phyloP scores from a whole-genome alignment of 2,329 filamentous ascomycete species.

The Colletotrichum godetiae region DNA sequence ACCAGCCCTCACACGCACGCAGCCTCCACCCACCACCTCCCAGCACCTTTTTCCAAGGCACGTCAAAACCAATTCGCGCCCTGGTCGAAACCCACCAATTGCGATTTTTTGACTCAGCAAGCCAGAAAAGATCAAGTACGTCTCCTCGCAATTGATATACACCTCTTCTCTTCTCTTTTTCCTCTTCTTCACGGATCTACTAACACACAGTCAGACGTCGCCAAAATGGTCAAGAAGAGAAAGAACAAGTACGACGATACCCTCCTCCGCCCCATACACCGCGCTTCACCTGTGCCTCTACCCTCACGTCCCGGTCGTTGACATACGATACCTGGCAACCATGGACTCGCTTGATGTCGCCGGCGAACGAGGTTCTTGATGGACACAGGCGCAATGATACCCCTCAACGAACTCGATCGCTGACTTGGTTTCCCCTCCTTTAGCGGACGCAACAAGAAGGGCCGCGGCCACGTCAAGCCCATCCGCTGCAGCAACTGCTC shows the following conservation, averaged over 20 bases:
- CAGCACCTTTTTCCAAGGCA: not conserved
- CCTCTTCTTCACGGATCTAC: conserved; percentile 38
- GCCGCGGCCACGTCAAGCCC: conserved; percentile 99
- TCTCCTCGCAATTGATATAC: conserved; percentile 17
- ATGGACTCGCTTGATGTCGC: not conserved
- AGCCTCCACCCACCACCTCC: not conserved
- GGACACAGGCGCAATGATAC: not conserved
- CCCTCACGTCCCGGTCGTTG: not conserved
- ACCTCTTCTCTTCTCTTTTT: conserved; percentile 22
- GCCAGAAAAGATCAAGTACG: conserved; percentile 37
- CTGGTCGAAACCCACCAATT: conserved; percentile 8
- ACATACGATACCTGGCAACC: not conserved
- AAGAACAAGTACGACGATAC: conserved; percentile 69
- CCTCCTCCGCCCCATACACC: conserved; percentile 2
- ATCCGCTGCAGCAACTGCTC: conserved; percentile 83
- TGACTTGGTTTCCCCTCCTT: conserved; percentile 38
- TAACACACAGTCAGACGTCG: conserved; percentile 59
- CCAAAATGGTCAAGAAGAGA: conserved; percentile 79
- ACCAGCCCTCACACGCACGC: conserved; percentile 18
- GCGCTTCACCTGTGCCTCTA: not conserved
- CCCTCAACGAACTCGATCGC: not conserved
- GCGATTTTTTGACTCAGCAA: conserved; percentile 34
- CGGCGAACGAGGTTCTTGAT: not conserved
- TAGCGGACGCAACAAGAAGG: conserved; percentile 99
- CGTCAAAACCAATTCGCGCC: not conserved